Conservation (phyloP, 2,329 filamentous ascomycete species). For the Apiospora koreana region DNA sequence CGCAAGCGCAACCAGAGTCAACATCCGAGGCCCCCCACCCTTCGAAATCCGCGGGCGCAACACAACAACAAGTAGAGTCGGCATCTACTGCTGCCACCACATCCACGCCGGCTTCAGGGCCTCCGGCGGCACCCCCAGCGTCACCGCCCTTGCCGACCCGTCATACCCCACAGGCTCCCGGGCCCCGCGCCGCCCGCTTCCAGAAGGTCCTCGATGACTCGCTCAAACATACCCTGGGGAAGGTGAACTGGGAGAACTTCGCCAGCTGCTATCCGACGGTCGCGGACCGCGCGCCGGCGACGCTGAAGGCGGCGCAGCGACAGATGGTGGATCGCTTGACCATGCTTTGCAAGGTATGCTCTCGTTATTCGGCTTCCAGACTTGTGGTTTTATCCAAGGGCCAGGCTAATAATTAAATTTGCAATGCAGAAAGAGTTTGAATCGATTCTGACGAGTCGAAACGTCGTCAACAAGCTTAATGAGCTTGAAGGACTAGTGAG, state of each 20-base stretch:
- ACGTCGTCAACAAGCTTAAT: slow-evolving; percentile 59
- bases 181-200: slow-evolving; percentile 58
- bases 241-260: slow-evolving; percentile 59
- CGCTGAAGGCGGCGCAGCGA: slow-evolving; percentile 55
- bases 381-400: background rate
- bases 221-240: slow-evolving; percentile 54
- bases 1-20: slow-evolving; percentile 8
- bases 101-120: background rate
- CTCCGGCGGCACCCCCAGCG: slow-evolving; percentile 18
- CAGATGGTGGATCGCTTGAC: slow-evolving; percentile 59
- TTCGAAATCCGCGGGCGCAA: slow-evolving; percentile 11
- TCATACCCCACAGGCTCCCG: slow-evolving; percentile 49
- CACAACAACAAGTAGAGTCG: slow-evolving; percentile 13
- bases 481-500: slow-evolving; percentile 57
- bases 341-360: slow-evolving; percentile 50
- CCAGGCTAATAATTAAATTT: background rate
- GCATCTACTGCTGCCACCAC: slow-evolving; percentile 21
- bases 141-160: slow-evolving; percentile 43
- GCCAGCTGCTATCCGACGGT: slow-evolving; percentile 63
- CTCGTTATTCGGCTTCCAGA: slow-evolving; percentile 9
- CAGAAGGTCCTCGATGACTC: slow-evolving; percentile 54
- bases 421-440: slow-evolving; percentile 54
- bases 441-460: slow-evolving; percentile 49
- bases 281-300: slow-evolving; percentile 49
- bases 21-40: background rate